Evolutionary conservation across 306 rosid genomes (phyloP), one percentile per base, ranked within the genome.

Genomic region (Quillaja saponaria): DNA sequence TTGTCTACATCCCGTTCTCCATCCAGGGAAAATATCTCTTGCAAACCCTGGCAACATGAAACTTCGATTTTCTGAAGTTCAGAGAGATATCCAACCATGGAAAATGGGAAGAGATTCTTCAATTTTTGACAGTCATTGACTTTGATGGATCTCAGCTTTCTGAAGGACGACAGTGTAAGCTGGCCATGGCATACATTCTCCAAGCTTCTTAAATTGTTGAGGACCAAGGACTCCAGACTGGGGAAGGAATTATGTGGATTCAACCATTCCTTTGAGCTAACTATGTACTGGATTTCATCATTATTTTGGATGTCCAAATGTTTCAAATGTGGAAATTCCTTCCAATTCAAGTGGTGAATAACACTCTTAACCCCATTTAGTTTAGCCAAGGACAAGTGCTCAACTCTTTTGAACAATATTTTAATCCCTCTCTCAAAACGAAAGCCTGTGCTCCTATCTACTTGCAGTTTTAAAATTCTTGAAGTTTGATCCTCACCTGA

Each of bases 251-350:
- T 14, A 37, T 5, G 40, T 5, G 40, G 40, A 6, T 14, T 41
- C 38, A 8, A 19, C 55, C 46, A 25, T 8, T 49, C 45, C 20
- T 16, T 38, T 16, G 80, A 60, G 21, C 55, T 55, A 7, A 78
- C 59, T 10, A 71, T 34, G 13, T 49, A 16, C 14, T 8, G 16
- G 14, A 74, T 48, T 6, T 50, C 44, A 6, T 1, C 44, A 25
- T 64, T 76, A 15, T 60, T 59, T 39, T 63, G 15, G 13, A 83
- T 39, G 10, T 42, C 55, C 20, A 79, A 56, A 55, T 69, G 67
- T 42, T 73, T 83, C 25, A 79, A 8, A 14, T 69, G 6, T 6
- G 70, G 81, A 74, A 59, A 73, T 28, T 69, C 75, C 3, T 74
- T 66, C 6, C 34, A 4, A 38, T 44, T 68, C 18, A 80, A 31